Percentiles rank a stretch among this genome's conserved stretches.
These are phyloP conservation scores for Pseudogymnoascus sp. DNA, from an alignment of 2,329 filamentous ascomycete species.

Conservation along the genomic window DNA sequence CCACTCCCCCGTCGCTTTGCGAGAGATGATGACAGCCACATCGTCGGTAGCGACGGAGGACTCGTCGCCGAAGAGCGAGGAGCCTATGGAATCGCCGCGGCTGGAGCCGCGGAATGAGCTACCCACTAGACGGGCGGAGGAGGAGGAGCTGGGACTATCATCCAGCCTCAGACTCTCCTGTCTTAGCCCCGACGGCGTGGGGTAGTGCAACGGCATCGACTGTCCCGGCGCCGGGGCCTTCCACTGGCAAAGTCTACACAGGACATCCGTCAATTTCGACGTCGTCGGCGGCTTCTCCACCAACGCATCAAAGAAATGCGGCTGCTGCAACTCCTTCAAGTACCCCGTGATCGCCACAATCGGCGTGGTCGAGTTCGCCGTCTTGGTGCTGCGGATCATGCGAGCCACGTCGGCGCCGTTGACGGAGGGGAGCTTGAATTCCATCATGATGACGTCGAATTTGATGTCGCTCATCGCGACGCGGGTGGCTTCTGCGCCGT, in stretches of 20 bases:
- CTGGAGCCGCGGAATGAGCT: constrained; percentile 73
- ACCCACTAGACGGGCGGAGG: constrained; percentile 65
- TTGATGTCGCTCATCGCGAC: constrained; percentile 96
- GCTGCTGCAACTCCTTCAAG: constrained; percentile 90
- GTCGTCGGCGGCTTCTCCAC: constrained; percentile 96
- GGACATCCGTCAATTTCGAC: constrained; percentile 79
- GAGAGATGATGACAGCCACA: constrained; percentile 64
- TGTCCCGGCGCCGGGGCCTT: constrained; percentile 58
- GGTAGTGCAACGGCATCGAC: constrained; percentile 42
- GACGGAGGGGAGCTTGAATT: constrained; percentile 90
- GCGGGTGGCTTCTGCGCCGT: constrained; percentile 83
- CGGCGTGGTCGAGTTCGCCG: constrained; percentile 86
- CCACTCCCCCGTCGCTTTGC: constrained; percentile 71
- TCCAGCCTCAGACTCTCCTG: constrained; percentile 57
- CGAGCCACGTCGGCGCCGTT: constrained; percentile 92
- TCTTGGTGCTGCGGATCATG: constrained; percentile 96
- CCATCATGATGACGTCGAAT: constrained; percentile 97
- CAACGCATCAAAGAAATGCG: constrained; percentile 90
- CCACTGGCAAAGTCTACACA: constrained; percentile 88
- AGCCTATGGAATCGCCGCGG: constrained; percentile 80
- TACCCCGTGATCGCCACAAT: constrained; percentile 97
- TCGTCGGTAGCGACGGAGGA: constrained; percentile 75
- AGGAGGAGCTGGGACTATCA: constrained; percentile 64
- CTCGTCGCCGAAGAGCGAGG: constrained; percentile 78
- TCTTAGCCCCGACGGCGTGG: constrained; percentile 56